Conservation (phyloP, 1,284 basidiomycete species). For the Naganishia sp. region DNA sequence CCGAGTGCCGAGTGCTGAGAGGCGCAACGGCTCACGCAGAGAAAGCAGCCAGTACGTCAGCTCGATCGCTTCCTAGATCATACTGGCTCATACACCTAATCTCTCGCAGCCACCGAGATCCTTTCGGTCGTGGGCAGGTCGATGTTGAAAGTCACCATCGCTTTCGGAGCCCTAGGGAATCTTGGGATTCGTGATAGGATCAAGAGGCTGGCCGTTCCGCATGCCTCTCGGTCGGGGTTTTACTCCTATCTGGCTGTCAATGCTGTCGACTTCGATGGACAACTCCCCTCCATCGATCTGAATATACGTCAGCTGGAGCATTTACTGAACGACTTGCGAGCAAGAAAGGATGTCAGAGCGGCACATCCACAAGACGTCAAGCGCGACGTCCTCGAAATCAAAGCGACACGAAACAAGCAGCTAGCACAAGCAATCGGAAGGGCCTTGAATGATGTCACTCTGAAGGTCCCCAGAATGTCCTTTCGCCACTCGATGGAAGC, state of each 20-base stretch:
- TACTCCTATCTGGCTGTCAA: conserved; percentile 8
- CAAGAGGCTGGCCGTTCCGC: too few species aligned
- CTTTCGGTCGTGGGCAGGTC: conserved; percentile 2
- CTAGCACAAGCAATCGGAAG: conserved; percentile 8
- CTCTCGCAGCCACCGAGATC: not conserved
- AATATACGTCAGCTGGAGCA: not conserved
- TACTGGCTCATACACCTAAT: not conserved
- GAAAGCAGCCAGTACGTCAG: not conserved
- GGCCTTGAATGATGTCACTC: not conserved
- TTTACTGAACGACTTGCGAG: not conserved
- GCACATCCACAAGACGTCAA: not conserved
- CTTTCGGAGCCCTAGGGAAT: conserved; percentile 9
- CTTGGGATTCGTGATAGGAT: not conserved
- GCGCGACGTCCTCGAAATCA: too few species aligned
- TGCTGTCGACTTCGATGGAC: not conserved
- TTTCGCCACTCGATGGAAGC: conserved; percentile 14
- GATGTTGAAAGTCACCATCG: not conserved
- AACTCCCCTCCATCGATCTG: conserved; percentile 1
- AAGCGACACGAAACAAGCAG: not conserved
- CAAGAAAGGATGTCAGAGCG: not conserved
- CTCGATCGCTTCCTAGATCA: not conserved
- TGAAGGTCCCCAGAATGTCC: conserved; percentile 2
- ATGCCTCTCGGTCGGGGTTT: not conserved
- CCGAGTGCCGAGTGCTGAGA: conserved; percentile 14
- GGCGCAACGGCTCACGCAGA: too few species aligned